phyloP scores from a whole-genome alignment of 192 early-diverging fungal genomes.

The Backusella sp. region DNA sequence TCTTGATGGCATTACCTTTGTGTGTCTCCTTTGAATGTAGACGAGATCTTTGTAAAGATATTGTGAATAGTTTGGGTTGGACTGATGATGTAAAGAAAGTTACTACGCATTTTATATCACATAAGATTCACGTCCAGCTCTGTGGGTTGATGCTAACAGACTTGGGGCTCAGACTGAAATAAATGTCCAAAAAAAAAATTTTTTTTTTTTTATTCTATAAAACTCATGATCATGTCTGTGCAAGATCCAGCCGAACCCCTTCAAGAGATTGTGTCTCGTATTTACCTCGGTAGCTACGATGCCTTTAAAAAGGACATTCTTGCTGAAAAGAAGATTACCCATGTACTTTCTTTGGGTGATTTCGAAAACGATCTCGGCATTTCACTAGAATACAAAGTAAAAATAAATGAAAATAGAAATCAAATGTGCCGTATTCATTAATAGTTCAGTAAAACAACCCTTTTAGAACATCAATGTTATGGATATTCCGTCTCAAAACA shows the following conservation, averaged over 20 bases:
- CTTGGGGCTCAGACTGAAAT: too few species aligned
- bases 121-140: too few species aligned
- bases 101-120: too few species aligned
- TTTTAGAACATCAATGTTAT: conserved; percentile 40
- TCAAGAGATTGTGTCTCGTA: conserved; percentile 18
- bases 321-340: conserved; percentile 19
- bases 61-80: too few species aligned
- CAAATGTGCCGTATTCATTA: background rate
- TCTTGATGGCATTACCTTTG: background rate
- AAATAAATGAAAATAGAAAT: background rate
- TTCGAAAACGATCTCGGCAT: conserved; percentile 15
- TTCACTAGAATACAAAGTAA: conserved; percentile 11
- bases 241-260: background rate
- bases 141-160: too few species aligned
- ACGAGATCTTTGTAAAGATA: too few species aligned
- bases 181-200: background rate
- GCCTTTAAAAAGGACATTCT: background rate
- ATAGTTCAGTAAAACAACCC: background rate
- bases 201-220: background rate
- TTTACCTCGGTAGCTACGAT: conserved; percentile 10
- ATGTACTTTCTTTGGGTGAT: conserved; percentile 20
- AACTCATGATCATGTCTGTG: background rate
- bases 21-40: too few species aligned
- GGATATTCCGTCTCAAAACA: conserved; percentile 62
- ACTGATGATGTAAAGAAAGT: too few species aligned